phyloP scores from a whole-genome alignment of 164 flowering plant genomes.

The Echeveria elegans region DNA sequence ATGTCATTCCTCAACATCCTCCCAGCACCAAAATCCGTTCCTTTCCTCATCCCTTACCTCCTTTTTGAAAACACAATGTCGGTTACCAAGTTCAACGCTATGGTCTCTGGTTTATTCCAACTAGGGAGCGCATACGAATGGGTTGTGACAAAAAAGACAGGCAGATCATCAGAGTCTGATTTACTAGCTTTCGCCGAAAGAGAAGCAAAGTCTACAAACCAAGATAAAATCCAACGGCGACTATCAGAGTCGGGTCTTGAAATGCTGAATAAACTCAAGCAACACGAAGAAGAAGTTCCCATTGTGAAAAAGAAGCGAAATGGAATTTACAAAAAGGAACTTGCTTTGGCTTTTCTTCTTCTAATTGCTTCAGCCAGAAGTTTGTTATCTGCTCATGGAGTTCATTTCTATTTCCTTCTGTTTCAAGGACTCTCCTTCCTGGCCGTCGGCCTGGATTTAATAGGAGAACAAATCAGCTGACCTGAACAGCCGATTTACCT shows the following conservation, averaged over 20 bases:
- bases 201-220: slow-evolving; percentile 31
- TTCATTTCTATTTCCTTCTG: slow-evolving; percentile 65
- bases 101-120: slow-evolving; percentile 68
- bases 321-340: slow-evolving; percentile 44
- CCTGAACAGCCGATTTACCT: neutral
- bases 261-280: slow-evolving; percentile 33
- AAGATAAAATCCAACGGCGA: slow-evolving; percentile 38
- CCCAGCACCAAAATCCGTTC: slow-evolving; percentile 60
- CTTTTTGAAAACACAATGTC: slow-evolving; percentile 82
- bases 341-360: slow-evolving; percentile 53
- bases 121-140: slow-evolving; percentile 68
- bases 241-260: slow-evolving; percentile 47
- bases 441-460: slow-evolving; percentile 57
- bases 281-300: slow-evolving; percentile 16
- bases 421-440: slow-evolving; percentile 69
- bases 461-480: slow-evolving; percentile 58
- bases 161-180: slow-evolving; percentile 63
- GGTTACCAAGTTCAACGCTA: slow-evolving; percentile 70
- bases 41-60: slow-evolving; percentile 63
- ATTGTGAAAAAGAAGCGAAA: slow-evolving; percentile 27
- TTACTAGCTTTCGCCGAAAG: slow-evolving; percentile 46
- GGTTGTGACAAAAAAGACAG: slow-evolving; percentile 72
- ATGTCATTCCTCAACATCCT: slow-evolving; percentile 61
- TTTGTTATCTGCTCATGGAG: slow-evolving; percentile 57
- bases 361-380: slow-evolving; percentile 65